Conservation (phyloP, 768 basidiomycete genomes). For the Boletus insuetus region DNA sequence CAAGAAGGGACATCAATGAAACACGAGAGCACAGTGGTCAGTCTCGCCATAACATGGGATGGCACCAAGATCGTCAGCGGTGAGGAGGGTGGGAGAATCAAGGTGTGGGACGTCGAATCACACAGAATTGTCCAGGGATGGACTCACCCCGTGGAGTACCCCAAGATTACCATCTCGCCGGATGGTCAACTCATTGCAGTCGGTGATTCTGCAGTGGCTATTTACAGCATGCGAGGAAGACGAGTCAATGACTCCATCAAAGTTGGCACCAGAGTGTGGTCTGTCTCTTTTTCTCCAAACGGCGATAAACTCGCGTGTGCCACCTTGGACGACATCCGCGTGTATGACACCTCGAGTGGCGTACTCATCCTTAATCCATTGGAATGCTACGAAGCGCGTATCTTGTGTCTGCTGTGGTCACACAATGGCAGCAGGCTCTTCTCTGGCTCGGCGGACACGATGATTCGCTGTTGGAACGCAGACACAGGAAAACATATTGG, state of each 20-base stretch:
- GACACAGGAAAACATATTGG: background rate
- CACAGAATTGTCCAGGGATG: background rate
- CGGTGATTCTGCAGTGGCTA: background rate
- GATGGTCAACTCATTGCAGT: conserved; percentile 1
- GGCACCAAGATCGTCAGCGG: conserved; percentile 1
- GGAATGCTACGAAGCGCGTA: background rate
- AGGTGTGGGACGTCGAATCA: conserved; percentile 3
- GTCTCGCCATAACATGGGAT: background rate
- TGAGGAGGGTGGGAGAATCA: too few relatives aligned
- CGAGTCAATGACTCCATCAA: background rate
- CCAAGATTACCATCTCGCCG: background rate
- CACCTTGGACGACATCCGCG: background rate
- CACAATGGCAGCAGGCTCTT: conserved; percentile 1
- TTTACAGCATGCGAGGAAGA: background rate
- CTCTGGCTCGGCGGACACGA: background rate
- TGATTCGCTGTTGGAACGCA: conserved; percentile 11
- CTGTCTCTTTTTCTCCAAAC: background rate
- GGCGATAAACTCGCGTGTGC: background rate
- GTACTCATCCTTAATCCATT: background rate
- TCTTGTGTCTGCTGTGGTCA: background rate
- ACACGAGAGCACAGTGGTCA: background rate
- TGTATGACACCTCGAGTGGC: background rate
- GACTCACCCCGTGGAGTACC: background rate
- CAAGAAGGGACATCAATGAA: background rate
- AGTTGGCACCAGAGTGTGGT: background rate